phyloP scores from a whole-genome alignment of 1,284 basidiomycete genomes.

The Ceratobasidium sp. region DNA sequence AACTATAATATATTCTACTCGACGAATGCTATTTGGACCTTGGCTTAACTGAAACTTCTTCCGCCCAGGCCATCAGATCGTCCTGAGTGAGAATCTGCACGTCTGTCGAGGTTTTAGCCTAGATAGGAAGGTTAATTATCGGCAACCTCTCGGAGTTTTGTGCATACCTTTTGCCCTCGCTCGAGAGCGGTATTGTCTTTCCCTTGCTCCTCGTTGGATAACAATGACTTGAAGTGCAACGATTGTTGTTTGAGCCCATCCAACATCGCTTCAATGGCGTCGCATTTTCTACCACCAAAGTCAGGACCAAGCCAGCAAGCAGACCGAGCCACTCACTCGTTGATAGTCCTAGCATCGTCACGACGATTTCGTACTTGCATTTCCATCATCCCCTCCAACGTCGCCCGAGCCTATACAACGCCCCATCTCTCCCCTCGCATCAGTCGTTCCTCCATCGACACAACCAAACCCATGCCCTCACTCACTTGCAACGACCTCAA shows the following conservation, averaged over 20 bases:
- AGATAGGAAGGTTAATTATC: background rate
- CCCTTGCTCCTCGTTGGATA: background rate
- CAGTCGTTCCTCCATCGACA: constrained; percentile 5
- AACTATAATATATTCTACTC: constrained; percentile 30
- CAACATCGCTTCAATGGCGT: constrained; percentile 46
- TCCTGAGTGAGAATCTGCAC: constrained; percentile 27
- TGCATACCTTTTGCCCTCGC: constrained; percentile 12
- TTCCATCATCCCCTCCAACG: constrained; percentile 54
- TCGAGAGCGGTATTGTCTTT: background rate
- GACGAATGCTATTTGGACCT: constrained; percentile 10
- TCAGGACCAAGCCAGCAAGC: background rate
- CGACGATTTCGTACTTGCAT: constrained; percentile 52
- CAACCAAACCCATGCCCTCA: background rate
- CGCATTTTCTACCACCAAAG: constrained; percentile 47
- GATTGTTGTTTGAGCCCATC: constrained; percentile 39
- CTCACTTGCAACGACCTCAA: constrained; percentile 55
- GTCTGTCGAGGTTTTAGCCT: constrained; percentile 25
- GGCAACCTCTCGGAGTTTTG: background rate
- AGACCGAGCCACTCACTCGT: constrained; percentile 45
- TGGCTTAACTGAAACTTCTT: constrained; percentile 14
- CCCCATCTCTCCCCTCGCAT: background rate
- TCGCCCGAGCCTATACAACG: constrained; percentile 51
- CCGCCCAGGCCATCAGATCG: constrained; percentile 40
- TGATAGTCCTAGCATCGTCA: constrained; percentile 46
- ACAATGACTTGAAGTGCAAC: constrained; percentile 24